These are phyloP conservation scores for Neofusicoccum ribis DNA, from an alignment of 2,329 filamentous ascomycete species.

Conservation along the genomic window DNA sequence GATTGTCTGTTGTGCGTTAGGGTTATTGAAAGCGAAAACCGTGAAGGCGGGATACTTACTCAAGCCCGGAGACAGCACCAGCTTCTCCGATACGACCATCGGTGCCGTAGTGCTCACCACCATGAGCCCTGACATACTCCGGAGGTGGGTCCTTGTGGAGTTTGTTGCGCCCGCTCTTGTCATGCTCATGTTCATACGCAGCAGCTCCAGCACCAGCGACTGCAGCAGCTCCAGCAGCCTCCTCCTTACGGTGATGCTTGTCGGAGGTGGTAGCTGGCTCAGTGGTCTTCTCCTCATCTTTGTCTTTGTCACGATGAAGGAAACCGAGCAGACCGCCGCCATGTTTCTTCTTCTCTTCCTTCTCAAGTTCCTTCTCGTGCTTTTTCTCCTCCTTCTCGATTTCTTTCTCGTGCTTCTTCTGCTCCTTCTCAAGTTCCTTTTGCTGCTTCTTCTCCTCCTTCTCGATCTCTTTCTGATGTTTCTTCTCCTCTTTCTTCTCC, in stretches of 20 bases:
- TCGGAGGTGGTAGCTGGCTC: neutral
- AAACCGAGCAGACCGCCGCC: constrained; percentile 37
- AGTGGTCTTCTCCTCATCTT: constrained; percentile 24
- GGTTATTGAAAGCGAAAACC: no score
- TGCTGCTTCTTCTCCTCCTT: constrained; percentile 22
- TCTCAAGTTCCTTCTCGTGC: constrained; percentile 23
- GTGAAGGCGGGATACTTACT: neutral
- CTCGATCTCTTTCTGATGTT: constrained; percentile 24
- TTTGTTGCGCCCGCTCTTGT: constrained; percentile 35
- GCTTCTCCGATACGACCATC: neutral
- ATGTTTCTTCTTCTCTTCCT: constrained; percentile 39
- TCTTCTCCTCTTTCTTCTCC: constrained; percentile 25
- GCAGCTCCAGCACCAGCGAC: constrained; percentile 25
- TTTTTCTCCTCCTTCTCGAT: constrained; percentile 28
- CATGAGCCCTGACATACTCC: constrained; percentile 22
- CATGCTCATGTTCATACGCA: constrained; percentile 26
- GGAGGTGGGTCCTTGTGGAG: constrained; percentile 45
- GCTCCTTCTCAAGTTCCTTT: constrained; percentile 21
- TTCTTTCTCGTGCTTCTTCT: constrained; percentile 24
- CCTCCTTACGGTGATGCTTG: constrained; percentile 28
- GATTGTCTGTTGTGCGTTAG: neutral
- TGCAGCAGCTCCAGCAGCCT: constrained; percentile 27
- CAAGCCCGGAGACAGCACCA: neutral
- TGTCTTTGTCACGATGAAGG: constrained; percentile 43
- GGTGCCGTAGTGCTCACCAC: constrained; percentile 15